A percentile compares a stretch with the other conserved stretches of the same genome.
phyloP scores from a whole-genome alignment of 345 rosid species.

The Murraya paniculata region DNA sequence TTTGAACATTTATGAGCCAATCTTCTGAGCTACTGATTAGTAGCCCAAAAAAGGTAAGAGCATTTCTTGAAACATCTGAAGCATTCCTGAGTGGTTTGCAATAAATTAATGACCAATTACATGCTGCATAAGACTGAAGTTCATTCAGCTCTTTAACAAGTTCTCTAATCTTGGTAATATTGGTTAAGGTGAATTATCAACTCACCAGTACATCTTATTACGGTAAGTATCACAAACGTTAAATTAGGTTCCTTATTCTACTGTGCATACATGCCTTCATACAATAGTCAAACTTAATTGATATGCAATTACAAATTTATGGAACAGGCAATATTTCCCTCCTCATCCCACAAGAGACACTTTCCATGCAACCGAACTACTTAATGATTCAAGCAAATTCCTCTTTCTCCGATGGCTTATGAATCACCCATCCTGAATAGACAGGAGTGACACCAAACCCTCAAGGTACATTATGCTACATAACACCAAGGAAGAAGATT shows the following conservation, averaged over 20 bases:
- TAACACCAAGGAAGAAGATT: background rate
- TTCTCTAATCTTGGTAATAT: background rate
- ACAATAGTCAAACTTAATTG: background rate
- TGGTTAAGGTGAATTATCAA: background rate
- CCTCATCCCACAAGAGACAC: background rate
- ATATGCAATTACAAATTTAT: background rate
- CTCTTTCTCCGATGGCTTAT: background rate
- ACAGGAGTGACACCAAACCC: background rate
- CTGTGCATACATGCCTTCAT: background rate
- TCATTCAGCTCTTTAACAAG: slow-evolving; percentile 2
- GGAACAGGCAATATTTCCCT: background rate
- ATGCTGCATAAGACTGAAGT: background rate
- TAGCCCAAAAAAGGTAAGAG: background rate
- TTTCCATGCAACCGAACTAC: background rate
- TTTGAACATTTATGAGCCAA: background rate
- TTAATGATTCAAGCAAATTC: background rate
- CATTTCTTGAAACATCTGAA: background rate
- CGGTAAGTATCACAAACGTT: background rate
- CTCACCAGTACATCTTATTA: background rate
- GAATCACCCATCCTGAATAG: background rate
- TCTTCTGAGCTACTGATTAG: background rate
- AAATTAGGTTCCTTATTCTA: background rate
- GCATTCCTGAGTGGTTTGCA: background rate
- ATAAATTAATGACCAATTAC: background rate
- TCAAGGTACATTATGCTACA: background rate